These are phyloP conservation scores for Chiua sp. DNA, from an alignment of 1,284 basidiomycete species.

Conservation along the genomic window DNA sequence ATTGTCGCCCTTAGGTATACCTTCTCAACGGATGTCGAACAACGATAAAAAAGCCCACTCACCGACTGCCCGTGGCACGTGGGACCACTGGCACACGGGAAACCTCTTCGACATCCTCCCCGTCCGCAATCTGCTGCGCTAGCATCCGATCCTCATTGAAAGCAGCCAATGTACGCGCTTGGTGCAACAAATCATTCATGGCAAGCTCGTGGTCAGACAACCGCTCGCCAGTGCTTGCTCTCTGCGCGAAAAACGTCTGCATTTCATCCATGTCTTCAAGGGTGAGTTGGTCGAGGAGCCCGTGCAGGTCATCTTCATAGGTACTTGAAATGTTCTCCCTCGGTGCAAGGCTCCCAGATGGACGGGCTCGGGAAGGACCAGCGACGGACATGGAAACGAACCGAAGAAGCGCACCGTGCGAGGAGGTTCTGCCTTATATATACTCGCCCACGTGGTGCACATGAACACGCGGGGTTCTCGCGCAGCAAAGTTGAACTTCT, in stretches of 20 bases:
- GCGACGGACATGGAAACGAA: constrained; percentile 32
- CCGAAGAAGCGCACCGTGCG: constrained; percentile 10
- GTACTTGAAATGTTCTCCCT: constrained; percentile 21
- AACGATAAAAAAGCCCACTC: no score
- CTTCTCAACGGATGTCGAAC: neutral
- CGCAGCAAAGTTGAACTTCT: no score
- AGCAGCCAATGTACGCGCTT: constrained; percentile 23
- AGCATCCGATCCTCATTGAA: constrained; percentile 26
- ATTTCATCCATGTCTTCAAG: constrained; percentile 28
- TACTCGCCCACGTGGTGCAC: neutral
- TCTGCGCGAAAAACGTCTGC: constrained; percentile 9
- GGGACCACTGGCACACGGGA: no score
- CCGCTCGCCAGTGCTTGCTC: constrained; percentile 6
- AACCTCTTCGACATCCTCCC: constrained; percentile 9
- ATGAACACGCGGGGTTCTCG: no score
- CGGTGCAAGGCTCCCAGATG: constrained; percentile 1
- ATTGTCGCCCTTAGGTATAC: constrained; percentile 9
- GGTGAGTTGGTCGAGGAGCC: constrained; percentile 24
- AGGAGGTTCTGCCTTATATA: constrained; percentile 4
- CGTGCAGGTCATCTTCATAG: constrained; percentile 31
- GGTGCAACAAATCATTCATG: constrained; percentile 31
- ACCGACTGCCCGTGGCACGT: no score
- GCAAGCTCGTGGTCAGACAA: constrained; percentile 34
- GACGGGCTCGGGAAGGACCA: constrained; percentile 28
- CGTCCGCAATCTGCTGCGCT: constrained; percentile 23